A percentile compares a stretch with the other conserved stretches of the same genome.
Evolutionary conservation across 371 early-diverging fungal genomes (phyloP).

Genomic region (Saksenaea vasiformis): DNA sequence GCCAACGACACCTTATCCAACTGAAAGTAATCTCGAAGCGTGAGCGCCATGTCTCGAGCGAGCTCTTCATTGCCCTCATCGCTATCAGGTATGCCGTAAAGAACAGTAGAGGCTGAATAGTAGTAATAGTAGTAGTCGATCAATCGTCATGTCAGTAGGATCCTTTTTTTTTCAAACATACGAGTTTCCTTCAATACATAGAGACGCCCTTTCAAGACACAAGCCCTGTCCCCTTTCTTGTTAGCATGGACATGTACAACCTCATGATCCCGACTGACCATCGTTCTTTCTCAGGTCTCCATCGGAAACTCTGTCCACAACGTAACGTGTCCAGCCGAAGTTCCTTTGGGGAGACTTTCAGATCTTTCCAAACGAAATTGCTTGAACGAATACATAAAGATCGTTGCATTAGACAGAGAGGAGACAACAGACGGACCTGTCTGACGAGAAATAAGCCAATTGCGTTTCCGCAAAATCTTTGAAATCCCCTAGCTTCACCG

Average conservation of each 20-base stretch:
- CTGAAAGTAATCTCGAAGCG: constrained; percentile 77
- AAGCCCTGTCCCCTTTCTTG: constrained; percentile 32
- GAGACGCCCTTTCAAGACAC: constrained; percentile 36
- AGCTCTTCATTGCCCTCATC: constrained; percentile 15
- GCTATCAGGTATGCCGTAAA: constrained; percentile 24
- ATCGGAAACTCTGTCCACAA: constrained; percentile 91
- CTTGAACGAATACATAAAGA: not conserved
- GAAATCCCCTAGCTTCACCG: no score
- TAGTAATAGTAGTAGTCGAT: not conserved
- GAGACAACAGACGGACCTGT: not conserved
- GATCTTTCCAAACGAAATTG: constrained; percentile 56
- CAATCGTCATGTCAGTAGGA: not conserved
- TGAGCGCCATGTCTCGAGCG: constrained; percentile 8
- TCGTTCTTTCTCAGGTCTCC: constrained; percentile 57
- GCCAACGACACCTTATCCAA: constrained; percentile 62
- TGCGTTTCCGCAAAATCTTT: no score
- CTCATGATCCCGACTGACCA: constrained; percentile 36
- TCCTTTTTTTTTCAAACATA: constrained; percentile 6
- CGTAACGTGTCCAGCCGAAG: constrained; percentile 78
- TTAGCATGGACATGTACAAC: constrained; percentile 19
- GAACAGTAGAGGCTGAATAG: constrained; percentile 23
- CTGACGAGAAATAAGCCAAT: not conserved
- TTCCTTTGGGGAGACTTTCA: constrained; percentile 64
- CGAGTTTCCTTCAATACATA: constrained; percentile 30
- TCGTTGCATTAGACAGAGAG: not conserved